Conservation (phyloP, 78 protist genomes). For the Dictyostelium capitatum region DNA sequence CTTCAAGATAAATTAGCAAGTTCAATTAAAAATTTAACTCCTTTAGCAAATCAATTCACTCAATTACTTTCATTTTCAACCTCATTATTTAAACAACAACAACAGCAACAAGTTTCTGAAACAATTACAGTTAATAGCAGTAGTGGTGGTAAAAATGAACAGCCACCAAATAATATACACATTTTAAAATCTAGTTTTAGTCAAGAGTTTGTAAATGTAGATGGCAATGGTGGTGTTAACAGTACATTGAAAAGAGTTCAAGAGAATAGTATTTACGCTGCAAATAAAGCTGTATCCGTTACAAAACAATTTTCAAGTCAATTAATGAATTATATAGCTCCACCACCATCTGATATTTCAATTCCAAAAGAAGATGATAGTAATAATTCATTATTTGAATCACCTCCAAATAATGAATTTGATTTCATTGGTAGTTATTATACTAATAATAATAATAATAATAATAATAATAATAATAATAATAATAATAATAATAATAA, state of each 20-base stretch:
- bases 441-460: background rate
- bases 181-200: background rate
- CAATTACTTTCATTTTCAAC: constrained; percentile 31
- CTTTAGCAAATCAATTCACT: constrained; percentile 20
- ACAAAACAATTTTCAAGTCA: constrained; percentile 49
- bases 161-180: background rate
- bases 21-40: constrained; percentile 48
- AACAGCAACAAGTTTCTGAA: background rate
- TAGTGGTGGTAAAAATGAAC: background rate
- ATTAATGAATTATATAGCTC: constrained; percentile 28
- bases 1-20: constrained; percentile 44
- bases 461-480: background rate
- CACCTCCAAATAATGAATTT: background rate
- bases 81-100: background rate
- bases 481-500: background rate
- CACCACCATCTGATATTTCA: background rate
- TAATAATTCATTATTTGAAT: background rate
- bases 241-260: constrained; percentile 30
- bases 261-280: constrained; percentile 20
- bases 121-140: background rate
- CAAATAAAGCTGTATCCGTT: constrained; percentile 37
- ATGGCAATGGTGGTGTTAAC: background rate
- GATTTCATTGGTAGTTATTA: constrained; percentile 9
- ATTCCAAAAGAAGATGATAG: background rate
- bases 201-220: background rate